These are phyloP conservation scores for Clohesyomyces aquaticus DNA, from an alignment of 495 filamentous ascomycete genomes.

Conservation along the genomic window DNA sequence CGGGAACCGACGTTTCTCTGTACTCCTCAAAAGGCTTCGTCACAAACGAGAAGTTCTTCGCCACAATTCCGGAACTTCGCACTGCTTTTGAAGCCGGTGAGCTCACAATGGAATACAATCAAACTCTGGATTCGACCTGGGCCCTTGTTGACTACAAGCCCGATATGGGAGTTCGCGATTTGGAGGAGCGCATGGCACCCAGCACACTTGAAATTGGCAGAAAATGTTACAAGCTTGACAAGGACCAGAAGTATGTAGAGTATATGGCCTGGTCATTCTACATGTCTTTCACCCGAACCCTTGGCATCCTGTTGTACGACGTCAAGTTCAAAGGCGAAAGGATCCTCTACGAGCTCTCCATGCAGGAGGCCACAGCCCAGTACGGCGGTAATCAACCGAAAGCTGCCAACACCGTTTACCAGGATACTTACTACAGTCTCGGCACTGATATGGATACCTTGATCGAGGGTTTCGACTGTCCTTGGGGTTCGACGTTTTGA, in stretches of 20 bases:
- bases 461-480: conserved; percentile 34
- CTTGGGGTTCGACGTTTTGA: conserved; percentile 21
- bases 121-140: conserved; percentile 39
- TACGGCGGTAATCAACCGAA: conserved; percentile 36
- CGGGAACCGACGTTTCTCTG: conserved; percentile 47
- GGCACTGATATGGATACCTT: conserved; percentile 21
- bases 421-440: conserved; percentile 32
- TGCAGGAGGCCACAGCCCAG: conserved; percentile 37
- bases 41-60: conserved; percentile 46
- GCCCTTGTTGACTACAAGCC: conserved; percentile 46
- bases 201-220: conserved; percentile 44
- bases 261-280: conserved; percentile 38
- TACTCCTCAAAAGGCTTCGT: conserved; percentile 49
- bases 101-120: conserved; percentile 38
- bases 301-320: conserved; percentile 35
- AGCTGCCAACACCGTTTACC: conserved; percentile 31
- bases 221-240: conserved; percentile 34
- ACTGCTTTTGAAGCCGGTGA: conserved; percentile 48
- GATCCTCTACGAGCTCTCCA: conserved; percentile 35
- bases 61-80: conserved; percentile 45
- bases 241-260: conserved; percentile 27
- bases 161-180: conserved; percentile 47
- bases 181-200: conserved; percentile 51
- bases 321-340: conserved; percentile 38
- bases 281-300: conserved; percentile 21